Evolutionary conservation across 768 basidiomycete species (phyloP).

Genomic region (Panaeolus cyanescens): DNA sequence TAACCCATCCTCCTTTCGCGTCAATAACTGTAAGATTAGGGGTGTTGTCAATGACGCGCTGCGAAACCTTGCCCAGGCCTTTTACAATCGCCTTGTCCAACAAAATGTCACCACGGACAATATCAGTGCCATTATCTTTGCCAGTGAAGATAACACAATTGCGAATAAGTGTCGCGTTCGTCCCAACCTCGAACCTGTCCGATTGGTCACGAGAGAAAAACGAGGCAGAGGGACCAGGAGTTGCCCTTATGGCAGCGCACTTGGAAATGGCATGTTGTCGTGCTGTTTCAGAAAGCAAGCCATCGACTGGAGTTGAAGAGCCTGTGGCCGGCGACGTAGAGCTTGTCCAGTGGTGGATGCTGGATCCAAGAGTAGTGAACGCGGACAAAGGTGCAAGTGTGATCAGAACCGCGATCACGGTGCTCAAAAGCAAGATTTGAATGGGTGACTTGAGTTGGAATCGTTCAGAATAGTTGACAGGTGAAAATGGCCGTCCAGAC

Average conservation of each 20-base stretch:
- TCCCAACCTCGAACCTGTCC: slow-evolving; percentile 69
- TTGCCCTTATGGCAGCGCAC: slow-evolving; percentile 55
- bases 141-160: slow-evolving; percentile 75
- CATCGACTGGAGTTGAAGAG: neutral
- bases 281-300: slow-evolving; percentile 7
- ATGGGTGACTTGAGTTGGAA: slow-evolving; percentile 1
- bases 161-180: slow-evolving; percentile 64
- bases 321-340: neutral
- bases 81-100: slow-evolving; percentile 68
- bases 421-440: slow-evolving; percentile 2
- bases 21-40: slow-evolving; percentile 56
- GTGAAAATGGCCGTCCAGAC: neutral
- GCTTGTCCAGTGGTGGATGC: neutral
- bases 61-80: slow-evolving; percentile 55
- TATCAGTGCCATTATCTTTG: slow-evolving; percentile 51
- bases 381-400: neutral
- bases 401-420: slow-evolving; percentile 1
- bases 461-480: neutral
- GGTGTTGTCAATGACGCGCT: slow-evolving; percentile 32
- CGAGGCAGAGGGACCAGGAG: slow-evolving; percentile 39
- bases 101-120: slow-evolving; percentile 64
- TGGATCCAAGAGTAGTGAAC: neutral
- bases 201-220: slow-evolving; percentile 49
- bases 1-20: slow-evolving; percentile 68
- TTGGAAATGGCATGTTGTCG: slow-evolving; percentile 36